These are phyloP conservation scores for Salmacisia buchloeana DNA, from an alignment of 1,284 basidiomycete genomes.

Conservation along the genomic window DNA sequence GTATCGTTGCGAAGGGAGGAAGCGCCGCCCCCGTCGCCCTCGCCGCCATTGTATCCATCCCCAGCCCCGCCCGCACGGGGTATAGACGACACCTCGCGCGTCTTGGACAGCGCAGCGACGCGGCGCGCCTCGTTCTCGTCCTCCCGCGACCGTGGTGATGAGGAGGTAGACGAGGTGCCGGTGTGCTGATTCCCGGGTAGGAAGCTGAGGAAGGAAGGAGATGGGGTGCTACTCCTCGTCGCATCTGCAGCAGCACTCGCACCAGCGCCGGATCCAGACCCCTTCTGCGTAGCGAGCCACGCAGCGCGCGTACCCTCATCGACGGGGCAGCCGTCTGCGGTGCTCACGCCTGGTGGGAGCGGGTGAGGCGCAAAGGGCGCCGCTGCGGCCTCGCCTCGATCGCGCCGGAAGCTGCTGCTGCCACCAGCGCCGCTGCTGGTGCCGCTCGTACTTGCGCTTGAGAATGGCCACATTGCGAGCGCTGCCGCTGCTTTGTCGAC, in stretches of 20 bases:
- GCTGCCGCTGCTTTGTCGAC: no score
- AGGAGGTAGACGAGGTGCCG: background rate
- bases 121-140: slow-evolving; percentile 13
- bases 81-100: slow-evolving; percentile 81
- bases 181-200: no score
- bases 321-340: slow-evolving; percentile 63
- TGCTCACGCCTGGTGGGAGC: slow-evolving; percentile 9
- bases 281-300: slow-evolving; percentile 50
- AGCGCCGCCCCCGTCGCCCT: slow-evolving; percentile 12
- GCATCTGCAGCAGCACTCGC: slow-evolving; percentile 17
- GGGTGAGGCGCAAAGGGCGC: background rate
- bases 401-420: no score
- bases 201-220: no score
- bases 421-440: background rate
- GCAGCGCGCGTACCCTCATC: slow-evolving; percentile 56
- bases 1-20: background rate
- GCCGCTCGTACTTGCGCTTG: no score
- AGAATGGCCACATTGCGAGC: background rate
- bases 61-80: slow-evolving; percentile 57
- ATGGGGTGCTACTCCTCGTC: background rate
- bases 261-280: slow-evolving; percentile 28
- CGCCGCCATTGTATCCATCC: slow-evolving; percentile 14
- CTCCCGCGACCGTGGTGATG: background rate
- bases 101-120: slow-evolving; percentile 53
- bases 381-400: no score